A percentile compares a stretch with the other conserved stretches of the same genome.
Evolutionary conservation across 345 rosid species (phyloP).

Genomic region (Cardamine chenopodiifolia): DNA sequence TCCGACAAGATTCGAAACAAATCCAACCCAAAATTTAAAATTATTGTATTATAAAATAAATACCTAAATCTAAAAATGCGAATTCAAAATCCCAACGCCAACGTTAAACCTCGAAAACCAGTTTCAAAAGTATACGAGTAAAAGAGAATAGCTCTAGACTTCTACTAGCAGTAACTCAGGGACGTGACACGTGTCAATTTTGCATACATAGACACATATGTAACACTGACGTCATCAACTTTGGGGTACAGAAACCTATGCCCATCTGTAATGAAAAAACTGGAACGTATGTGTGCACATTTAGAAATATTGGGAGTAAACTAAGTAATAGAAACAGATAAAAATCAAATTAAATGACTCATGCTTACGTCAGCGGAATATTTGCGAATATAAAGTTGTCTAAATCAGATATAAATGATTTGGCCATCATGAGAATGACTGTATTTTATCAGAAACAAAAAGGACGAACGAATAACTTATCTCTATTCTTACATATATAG

Average conservation of each 20-base stretch:
- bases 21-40: too few species aligned
- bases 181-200: slow-evolving; percentile 26
- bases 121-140: slow-evolving; percentile 26
- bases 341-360: slow-evolving; percentile 5
- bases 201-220: slow-evolving; percentile 43
- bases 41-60: too few species aligned
- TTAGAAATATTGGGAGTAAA: not conserved
- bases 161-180: slow-evolving; percentile 11
- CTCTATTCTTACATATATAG: slow-evolving; percentile 5
- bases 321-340: not conserved
- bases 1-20: too few species aligned
- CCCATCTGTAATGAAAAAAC: not conserved
- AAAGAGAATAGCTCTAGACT: slow-evolving; percentile 15
- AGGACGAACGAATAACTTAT: not conserved
- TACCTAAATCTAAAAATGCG: too few species aligned
- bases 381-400: not conserved
- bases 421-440: slow-evolving; percentile 36
- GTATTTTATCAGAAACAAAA: slow-evolving; percentile 6
- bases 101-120: slow-evolving; percentile 33
- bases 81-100: too few species aligned
- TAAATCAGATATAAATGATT: slow-evolving; percentile 32
- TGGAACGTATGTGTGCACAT: slow-evolving; percentile 3
- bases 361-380: slow-evolving; percentile 29
- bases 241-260: not conserved
- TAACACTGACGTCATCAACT: slow-evolving; percentile 34